phyloP scores from a whole-genome alignment of 257 asterid species.

The Lycium ferocissimum region DNA sequence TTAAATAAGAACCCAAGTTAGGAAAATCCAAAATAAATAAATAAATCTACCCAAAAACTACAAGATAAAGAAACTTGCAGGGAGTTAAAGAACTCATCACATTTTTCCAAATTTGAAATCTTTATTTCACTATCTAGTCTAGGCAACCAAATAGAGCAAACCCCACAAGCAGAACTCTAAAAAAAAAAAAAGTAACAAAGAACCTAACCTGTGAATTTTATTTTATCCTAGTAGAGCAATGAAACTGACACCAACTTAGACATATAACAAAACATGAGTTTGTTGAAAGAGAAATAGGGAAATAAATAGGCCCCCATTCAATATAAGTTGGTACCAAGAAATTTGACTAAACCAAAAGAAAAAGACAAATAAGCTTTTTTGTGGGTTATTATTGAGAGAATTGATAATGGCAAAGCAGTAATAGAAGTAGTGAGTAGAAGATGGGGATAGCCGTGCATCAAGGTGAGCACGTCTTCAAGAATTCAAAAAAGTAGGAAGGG shows the following conservation, averaged over 20 bases:
- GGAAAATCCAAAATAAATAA: no score
- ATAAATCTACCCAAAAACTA: background rate
- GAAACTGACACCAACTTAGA: constrained; percentile 42
- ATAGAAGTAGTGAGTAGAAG: background rate
- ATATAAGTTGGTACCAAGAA: constrained; percentile 16
- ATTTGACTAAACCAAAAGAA: constrained; percentile 35
- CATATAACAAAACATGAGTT: constrained; percentile 47
- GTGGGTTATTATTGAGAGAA: background rate
- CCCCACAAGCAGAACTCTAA: constrained; percentile 31
- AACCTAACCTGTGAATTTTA: background rate
- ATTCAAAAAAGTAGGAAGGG: constrained; percentile 4
- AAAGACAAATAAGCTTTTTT: constrained; percentile 26
- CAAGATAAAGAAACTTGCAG: background rate
- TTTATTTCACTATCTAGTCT: constrained; percentile 38
- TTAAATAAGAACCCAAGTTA: background rate
- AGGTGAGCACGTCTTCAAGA: constrained; percentile 30
- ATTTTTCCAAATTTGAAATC: constrained; percentile 14
- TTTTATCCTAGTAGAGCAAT: constrained; percentile 25
- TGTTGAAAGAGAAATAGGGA: no score
- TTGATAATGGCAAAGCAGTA: background rate
- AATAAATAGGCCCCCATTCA: constrained; percentile 34
- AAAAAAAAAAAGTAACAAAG: constrained; percentile 24
- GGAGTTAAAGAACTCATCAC: constrained; percentile 1
- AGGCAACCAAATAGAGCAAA: constrained; percentile 41
- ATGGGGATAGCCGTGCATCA: constrained; percentile 24